Conservation (phyloP, 305 asterid species). For the Fraxinus xanthoxyloides region DNA sequence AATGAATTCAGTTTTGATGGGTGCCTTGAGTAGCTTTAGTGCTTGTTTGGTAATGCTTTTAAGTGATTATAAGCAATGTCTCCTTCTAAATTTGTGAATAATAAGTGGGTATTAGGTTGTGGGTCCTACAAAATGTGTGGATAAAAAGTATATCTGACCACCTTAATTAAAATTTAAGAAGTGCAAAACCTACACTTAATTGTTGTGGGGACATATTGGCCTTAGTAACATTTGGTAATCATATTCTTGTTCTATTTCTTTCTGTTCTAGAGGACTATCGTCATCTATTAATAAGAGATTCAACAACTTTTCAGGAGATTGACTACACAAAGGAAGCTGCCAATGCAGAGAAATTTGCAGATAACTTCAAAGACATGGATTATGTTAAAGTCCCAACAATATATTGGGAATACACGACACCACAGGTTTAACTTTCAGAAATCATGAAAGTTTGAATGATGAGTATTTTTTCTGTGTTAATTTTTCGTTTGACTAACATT, state of each 20-base stretch:
- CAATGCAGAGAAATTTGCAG: slow-evolving; percentile 73
- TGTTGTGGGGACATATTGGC: neutral
- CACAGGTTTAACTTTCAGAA: slow-evolving; percentile 58
- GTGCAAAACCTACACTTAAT: neutral
- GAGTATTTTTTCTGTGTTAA: slow-evolving; percentile 9
- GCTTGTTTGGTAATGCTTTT: neutral
- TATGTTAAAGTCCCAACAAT: slow-evolving; percentile 82
- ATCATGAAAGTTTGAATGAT: slow-evolving; percentile 17
- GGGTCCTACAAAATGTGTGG: neutral
- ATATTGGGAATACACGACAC: slow-evolving; percentile 86
- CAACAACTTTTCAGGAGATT: slow-evolving; percentile 58
- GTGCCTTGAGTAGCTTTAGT: neutral
- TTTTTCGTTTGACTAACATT: slow-evolving; percentile 16
- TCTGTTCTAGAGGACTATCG: neutral
- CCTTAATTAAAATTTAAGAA: neutral
- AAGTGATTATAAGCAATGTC: neutral
- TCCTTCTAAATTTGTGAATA: neutral
- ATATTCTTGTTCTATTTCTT: neutral
- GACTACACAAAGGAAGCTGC: slow-evolving; percentile 89
- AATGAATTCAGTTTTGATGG: neutral
- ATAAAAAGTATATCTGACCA: neutral
- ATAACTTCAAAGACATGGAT: slow-evolving; percentile 71
- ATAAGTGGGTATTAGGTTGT: neutral
- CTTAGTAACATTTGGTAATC: neutral
- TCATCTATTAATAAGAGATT: neutral